These are phyloP conservation scores for Phytophthora niederhauseri DNA, from an alignment of 352 stramenopile species.

Conservation along the genomic window DNA sequence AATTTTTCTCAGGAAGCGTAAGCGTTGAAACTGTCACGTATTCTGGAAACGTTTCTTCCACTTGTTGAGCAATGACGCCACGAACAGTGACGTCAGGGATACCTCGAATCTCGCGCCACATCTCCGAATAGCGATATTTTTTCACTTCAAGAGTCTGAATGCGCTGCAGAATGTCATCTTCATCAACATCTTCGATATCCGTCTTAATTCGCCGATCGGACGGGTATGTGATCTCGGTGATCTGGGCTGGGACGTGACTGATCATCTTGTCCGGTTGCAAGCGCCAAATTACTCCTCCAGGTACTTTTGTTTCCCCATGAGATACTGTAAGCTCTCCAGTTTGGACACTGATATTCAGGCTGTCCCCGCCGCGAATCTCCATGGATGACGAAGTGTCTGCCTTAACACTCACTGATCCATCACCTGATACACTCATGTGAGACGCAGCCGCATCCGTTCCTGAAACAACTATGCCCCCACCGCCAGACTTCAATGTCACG, in stretches of 20 bases:
- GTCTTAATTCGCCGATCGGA: constrained; percentile 95
- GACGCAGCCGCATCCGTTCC: constrained; percentile 26
- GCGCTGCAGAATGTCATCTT: constrained; percentile 89
- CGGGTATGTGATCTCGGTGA: constrained; percentile 92
- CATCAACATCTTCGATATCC: constrained; percentile 89
- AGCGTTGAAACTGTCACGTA: constrained; percentile 91
- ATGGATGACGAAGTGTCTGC: constrained; percentile 38
- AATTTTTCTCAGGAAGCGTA: constrained; percentile 86
- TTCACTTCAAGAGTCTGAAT: constrained; percentile 90
- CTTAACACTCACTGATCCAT: constrained; percentile 48
- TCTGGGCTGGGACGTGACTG: constrained; percentile 83
- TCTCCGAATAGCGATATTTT: constrained; percentile 91
- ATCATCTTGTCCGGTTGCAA: constrained; percentile 67
- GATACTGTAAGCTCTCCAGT: constrained; percentile 59
- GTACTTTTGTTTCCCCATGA: constrained; percentile 48
- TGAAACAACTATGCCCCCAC: constrained; percentile 31
- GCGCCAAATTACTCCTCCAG: constrained; percentile 55
- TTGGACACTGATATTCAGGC: constrained; percentile 55
- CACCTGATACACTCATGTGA: constrained; percentile 29
- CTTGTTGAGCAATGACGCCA: constrained; percentile 95
- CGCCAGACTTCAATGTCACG: constrained; percentile 37
- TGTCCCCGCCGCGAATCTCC: constrained; percentile 51
- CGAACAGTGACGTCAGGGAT: constrained; percentile 79
- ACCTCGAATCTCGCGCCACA: constrained; percentile 89
- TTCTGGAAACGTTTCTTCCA: constrained; percentile 92